Base-by-base conservation (phyloP, 148 eudicot species). In the Camellia japonica region DNA sequence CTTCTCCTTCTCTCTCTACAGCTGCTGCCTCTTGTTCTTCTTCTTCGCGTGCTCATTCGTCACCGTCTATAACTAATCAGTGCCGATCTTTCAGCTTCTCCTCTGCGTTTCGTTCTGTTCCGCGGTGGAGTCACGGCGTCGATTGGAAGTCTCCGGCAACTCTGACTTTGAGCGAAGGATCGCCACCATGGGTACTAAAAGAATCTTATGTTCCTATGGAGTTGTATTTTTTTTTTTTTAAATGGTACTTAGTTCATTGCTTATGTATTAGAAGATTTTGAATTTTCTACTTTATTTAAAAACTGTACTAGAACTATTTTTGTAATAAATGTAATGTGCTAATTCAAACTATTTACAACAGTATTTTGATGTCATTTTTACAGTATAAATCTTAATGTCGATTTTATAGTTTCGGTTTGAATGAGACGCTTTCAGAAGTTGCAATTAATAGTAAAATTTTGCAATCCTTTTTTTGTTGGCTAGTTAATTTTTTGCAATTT, bases 91-190 rank as follows among this genome's bases (percentile, higher is more conserved):
- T 67, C 73, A 51, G 80, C 68, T 77, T 72, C 38, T 30, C 38
- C 69, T 58, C 86, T 11, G 71, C 75, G 7, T 58, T 75, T 55
- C 77, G 88, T 13, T 80, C 87, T 10, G 78, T 58, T 4, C 82
- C 87, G 76, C 80, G 88, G 87, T 87, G 89, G 89, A 87, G 87
- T 14, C 68, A 89, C 89, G 87, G 87, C 55, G 85, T 77, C 16
- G 88, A 82, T 59, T 89, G 89, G 89, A 89, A 86, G 76, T 83
- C 88, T 20, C 87, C 90, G n/a, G 52, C 82, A 5, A 84, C 77
- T 46, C 83, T 83, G 12, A 71, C 82, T 79, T 86, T 63, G 75
- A 83, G 54, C 85, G 89, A 3, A 87, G 76, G 73, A 71, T 89
- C 80, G 82, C 92, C 16, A 85, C 88, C 2, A 89, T 89, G 92